Conservation (phyloP, 139 green algal genomes). For the Dunaliella sp. region DNA sequence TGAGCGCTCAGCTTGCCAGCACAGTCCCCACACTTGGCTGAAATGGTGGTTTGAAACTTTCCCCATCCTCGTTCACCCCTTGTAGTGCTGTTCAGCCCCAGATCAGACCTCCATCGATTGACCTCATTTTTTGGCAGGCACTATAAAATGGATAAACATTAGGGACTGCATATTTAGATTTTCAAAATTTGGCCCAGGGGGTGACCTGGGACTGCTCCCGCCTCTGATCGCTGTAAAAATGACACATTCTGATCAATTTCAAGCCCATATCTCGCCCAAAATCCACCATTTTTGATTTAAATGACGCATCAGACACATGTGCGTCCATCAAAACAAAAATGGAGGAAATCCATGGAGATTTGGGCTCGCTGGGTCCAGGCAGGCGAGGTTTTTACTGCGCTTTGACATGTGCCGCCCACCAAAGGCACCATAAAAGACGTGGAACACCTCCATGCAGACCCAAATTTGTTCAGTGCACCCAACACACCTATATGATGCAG, state of each 20-base stretch:
- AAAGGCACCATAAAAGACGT: neutral
- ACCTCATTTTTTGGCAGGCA: neutral
- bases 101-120: neutral
- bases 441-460: too few relatives aligned
- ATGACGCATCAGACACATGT: neutral
- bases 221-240: neutral
- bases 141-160: neutral
- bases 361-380: neutral
- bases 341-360: neutral
- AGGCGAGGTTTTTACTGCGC: neutral
- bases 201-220: neutral
- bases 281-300: neutral
- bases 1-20: too few relatives aligned
- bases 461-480: too few relatives aligned
- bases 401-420: neutral
- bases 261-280: neutral
- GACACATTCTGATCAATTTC: neutral
- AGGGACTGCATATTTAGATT: neutral
- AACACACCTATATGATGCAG: too few relatives aligned
- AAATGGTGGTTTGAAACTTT: too few relatives aligned
- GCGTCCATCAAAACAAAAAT: neutral
- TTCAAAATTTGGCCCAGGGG: neutral
- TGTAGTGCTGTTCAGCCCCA: neutral
- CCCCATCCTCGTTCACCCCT: too few relatives aligned
- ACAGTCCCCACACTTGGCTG: too few relatives aligned